Base-by-base conservation (phyloP, 78 protist genomes). In the Blattamonas nauphoetae region DNA sequence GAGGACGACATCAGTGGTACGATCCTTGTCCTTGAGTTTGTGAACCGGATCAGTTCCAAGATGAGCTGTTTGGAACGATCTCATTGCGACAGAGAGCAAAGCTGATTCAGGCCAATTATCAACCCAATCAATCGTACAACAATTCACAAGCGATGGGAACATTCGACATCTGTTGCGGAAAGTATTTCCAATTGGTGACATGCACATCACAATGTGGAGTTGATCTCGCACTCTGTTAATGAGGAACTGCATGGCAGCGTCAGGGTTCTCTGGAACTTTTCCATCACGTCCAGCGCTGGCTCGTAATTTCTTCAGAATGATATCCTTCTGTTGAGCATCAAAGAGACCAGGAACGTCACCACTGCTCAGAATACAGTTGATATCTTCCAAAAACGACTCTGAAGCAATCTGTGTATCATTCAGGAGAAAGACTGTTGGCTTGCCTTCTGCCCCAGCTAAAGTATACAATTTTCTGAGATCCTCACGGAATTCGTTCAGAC, bases 31-130 rank as follows among this genome's bases (percentile, higher is more conserved):
- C n/a, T n/a, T n/a, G n/a, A n/a, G n/a, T n/a, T n/a, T n/a, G n/a
- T n/a, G n/a, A 11, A 3, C 38, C 33, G 1, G 43, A 42, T 85
- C 45, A 36, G 42, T 1, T 32, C 45, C 82, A 4, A 86, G 0
- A 2, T 82, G 86, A 2, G 43, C 38, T 33, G 21, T 4, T 38
- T 80, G 82, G 43, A 92, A 29, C 41, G 43, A 45, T 29, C n/a
- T 1, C 29, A n/a, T 0, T 2, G 95, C 92, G n/a, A 94, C 94
- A 3, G 88, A 2, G 36, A n/a, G 5, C 87, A 94, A 85, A 6
- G 95, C 96, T 29, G 92, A 92, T 5, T 2, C 43, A 11, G 96
- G 96, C 96, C 96, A 94, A 35, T 44, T 42, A 5, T 34, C 41
- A 88, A 88, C 86, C 92, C 91, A 92, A 71, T 92, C 94, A 88